These are phyloP conservation scores for Calamus simplicifolius DNA, from an alignment of 176 grass and related monocot genomes.

Conservation along the genomic window DNA sequence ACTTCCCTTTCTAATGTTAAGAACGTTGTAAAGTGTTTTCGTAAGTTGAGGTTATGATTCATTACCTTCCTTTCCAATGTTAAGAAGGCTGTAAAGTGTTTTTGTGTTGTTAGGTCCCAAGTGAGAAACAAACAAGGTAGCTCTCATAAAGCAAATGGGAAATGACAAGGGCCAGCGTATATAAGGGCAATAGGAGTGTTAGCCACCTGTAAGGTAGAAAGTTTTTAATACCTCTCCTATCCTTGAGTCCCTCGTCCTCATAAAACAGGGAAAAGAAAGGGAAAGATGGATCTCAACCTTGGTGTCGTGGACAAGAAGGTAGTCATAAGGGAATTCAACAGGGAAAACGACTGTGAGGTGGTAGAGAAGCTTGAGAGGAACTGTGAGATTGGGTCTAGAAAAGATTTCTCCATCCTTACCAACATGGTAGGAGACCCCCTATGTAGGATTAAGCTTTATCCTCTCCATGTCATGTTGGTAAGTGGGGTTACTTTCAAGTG, in stretches of 20 bases:
- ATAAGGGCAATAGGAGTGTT: too few species aligned
- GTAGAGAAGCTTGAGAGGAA: constrained; percentile 24
- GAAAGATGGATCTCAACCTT: constrained; percentile 9
- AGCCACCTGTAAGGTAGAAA: too few species aligned
- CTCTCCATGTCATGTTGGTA: constrained; percentile 27
- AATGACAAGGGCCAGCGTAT: too few species aligned
- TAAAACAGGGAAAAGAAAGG: neutral
- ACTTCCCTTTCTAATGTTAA: too few species aligned
- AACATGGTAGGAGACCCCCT: constrained; percentile 26
- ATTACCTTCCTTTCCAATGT: too few species aligned
- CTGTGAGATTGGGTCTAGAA: constrained; percentile 11
- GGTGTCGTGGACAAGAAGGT: constrained; percentile 1
- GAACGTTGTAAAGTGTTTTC: too few species aligned
- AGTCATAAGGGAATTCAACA: constrained; percentile 10
- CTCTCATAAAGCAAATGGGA: too few species aligned
- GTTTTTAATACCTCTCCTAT: neutral
- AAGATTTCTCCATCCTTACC: constrained; percentile 13
- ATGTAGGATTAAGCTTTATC: constrained; percentile 21
- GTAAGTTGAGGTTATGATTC: too few species aligned
- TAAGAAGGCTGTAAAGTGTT: too few species aligned
- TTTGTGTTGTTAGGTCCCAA: too few species aligned
- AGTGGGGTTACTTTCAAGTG: neutral
- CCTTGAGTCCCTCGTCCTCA: neutral
- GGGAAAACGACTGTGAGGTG: constrained; percentile 1
- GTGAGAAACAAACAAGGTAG: too few species aligned